These are phyloP conservation scores for Manihot esculenta DNA, from an alignment of 441 rosid genomes.

Conservation along the genomic window DNA sequence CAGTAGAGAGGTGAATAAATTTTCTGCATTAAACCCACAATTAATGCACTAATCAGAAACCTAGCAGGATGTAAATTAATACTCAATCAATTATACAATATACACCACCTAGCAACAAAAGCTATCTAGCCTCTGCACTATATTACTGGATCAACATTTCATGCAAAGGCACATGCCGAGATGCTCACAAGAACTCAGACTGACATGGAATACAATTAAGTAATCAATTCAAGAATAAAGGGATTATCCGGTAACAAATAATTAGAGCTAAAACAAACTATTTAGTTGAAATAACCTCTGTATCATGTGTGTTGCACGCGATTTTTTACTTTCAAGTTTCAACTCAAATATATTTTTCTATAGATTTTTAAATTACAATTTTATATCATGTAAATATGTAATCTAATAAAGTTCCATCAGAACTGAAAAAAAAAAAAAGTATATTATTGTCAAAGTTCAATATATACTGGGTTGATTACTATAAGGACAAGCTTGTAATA, in stretches of 20 bases:
- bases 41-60: background rate
- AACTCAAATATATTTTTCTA: too few relatives aligned
- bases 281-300: too few relatives aligned
- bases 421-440: too few relatives aligned
- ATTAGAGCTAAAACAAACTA: background rate
- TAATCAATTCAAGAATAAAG: background rate
- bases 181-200: background rate
- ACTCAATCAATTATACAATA: background rate
- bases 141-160: constrained; percentile 32
- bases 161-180: background rate
- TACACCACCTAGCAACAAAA: constrained; percentile 25
- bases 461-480: too few relatives aligned
- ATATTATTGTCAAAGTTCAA: too few relatives aligned
- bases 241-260: background rate
- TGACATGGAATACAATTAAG: background rate
- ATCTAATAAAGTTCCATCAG: too few relatives aligned
- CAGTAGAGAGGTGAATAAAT: constrained; percentile 1
- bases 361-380: too few relatives aligned
- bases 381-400: too few relatives aligned
- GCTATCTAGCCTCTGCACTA: background rate
- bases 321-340: too few relatives aligned
- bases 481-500: too few relatives aligned
- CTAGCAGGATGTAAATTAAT: background rate
- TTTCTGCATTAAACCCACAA: constrained; percentile 11
- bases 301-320: too few relatives aligned